A percentile compares a stretch with the other conserved stretches of the same genome.
These are phyloP conservation scores for Setaria viridis DNA, from an alignment of 202 grass and related monocot genomes.

Conservation along the genomic window DNA sequence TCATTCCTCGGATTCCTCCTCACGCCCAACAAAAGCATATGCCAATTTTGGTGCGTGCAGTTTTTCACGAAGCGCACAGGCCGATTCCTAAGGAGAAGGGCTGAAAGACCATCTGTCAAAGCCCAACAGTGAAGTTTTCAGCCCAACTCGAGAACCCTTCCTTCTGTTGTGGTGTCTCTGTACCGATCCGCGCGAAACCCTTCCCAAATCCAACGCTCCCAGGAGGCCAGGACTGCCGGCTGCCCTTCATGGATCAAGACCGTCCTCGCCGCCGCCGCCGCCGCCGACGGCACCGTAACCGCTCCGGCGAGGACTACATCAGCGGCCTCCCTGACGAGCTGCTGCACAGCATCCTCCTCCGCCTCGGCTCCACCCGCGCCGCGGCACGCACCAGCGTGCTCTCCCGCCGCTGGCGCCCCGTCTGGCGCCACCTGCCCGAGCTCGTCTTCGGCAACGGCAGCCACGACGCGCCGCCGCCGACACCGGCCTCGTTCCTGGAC, in stretches of 20 bases:
- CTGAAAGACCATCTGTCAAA: too few species aligned
- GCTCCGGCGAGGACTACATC: not conserved
- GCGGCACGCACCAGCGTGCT: constrained; percentile 31
- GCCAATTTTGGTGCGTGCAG: too few species aligned
- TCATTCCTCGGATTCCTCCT: too few species aligned
- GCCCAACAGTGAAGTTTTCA: too few species aligned
- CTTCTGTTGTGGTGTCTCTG: too few species aligned
- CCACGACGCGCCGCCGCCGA: not conserved
- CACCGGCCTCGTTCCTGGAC: not conserved
- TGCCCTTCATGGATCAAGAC: not conserved
- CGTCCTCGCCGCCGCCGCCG: not conserved
- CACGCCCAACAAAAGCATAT: too few species aligned
- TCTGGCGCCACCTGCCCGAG: not conserved
- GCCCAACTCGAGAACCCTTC: too few species aligned
- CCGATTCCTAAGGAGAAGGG: too few species aligned
- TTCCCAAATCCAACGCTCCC: too few species aligned
- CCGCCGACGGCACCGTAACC: not conserved
- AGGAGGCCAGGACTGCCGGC: not conserved
- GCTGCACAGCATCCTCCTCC: not conserved
- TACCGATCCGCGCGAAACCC: too few species aligned
- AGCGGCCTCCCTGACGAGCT: constrained; percentile 27
- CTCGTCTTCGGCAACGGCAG: not conserved
- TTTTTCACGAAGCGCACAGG: too few species aligned
- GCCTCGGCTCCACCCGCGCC: not conserved
- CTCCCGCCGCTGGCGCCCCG: constrained; percentile 25